A percentile compares a stretch with the other conserved stretches of the same genome.
Conservation (phyloP, 192 early-diverging fungal genomes). For the Rhizoclosmatium sp. region DNA sequence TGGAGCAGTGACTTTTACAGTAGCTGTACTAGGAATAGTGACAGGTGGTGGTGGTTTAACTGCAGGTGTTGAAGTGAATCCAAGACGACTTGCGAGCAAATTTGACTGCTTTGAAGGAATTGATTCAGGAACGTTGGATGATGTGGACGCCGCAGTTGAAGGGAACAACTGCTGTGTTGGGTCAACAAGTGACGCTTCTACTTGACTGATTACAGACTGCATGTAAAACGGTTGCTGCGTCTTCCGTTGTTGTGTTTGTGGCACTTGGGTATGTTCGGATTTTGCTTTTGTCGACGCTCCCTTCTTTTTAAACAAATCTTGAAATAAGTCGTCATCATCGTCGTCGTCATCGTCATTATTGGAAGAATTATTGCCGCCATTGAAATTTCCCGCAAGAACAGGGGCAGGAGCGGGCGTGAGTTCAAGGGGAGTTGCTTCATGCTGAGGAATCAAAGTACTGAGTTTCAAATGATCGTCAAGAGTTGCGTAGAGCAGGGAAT, state of each 20-base stretch:
- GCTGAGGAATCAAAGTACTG: not conserved
- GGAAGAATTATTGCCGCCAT: not conserved
- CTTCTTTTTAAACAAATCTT: not conserved
- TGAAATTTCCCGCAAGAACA: not conserved
- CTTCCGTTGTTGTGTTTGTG: not conserved
- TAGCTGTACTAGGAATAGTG: not conserved
- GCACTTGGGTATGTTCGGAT: too few species aligned
- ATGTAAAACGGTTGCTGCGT: not conserved
- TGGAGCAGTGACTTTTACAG: not conserved
- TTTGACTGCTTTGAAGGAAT: not conserved
- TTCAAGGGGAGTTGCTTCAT: not conserved
- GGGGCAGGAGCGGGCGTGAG: not conserved
- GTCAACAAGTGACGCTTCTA: not conserved
- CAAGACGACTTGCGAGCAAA: slow-evolving; percentile 8
- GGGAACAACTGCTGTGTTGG: not conserved
- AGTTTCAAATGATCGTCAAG: not conserved
- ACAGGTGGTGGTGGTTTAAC: not conserved
- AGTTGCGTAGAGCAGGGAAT: slow-evolving; percentile 2
- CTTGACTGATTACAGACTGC: not conserved
- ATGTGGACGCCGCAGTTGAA: not conserved
- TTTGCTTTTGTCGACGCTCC: not conserved
- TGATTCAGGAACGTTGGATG: not conserved
- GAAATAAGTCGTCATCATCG: slow-evolving; percentile 27
- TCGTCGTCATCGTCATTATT: not conserved
- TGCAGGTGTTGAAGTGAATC: not conserved